A percentile compares a stretch with the other conserved stretches of the same genome.
phyloP scores from a whole-genome alignment of 2,329 filamentous ascomycete genomes.

The Trichoderma oligosporum region DNA sequence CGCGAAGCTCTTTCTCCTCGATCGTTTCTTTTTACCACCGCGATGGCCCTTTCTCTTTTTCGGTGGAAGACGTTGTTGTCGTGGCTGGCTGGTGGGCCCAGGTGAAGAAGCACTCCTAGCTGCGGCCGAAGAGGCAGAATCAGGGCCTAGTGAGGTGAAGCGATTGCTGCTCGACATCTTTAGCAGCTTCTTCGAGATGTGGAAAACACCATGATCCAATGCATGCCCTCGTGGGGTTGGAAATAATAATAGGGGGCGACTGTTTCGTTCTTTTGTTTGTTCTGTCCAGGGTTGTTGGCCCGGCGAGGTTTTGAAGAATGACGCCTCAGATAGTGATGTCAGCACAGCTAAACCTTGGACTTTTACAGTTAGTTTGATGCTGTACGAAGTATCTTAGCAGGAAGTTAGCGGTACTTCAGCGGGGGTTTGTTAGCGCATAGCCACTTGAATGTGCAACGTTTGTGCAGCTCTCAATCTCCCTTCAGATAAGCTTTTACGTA shows the following conservation, averaged over 20 bases:
- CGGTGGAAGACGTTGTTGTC: slow-evolving; percentile 20
- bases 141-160: slow-evolving; percentile 28
- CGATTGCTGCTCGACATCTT: slow-evolving; percentile 29
- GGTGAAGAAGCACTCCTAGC: slow-evolving; percentile 14
- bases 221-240: not conserved
- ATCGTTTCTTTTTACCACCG: slow-evolving; percentile 71
- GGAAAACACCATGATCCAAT: slow-evolving; percentile 14
- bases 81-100: slow-evolving; percentile 19
- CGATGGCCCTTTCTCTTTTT: slow-evolving; percentile 71
- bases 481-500: slow-evolving; percentile 4
- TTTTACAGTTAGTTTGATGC: not conserved
- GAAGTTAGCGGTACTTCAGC: not conserved
- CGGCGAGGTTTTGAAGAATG: not conserved
- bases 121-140: slow-evolving; percentile 18
- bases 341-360: slow-evolving; percentile 5
- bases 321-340: slow-evolving; percentile 5
- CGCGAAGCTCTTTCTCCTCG: slow-evolving; percentile 77
- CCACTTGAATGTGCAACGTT: not conserved
- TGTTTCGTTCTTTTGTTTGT: not conserved
- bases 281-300: slow-evolving; percentile 14
- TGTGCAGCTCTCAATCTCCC: too few species aligned
- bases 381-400: too few species aligned
- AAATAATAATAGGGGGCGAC: not conserved
- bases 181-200: slow-evolving; percentile 4
- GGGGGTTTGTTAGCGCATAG: slow-evolving; percentile 2